These are phyloP conservation scores for Cyberlindnera samutprakarnensis DNA, from an alignment of 805 yeast genomes.

Conservation along the genomic window DNA sequence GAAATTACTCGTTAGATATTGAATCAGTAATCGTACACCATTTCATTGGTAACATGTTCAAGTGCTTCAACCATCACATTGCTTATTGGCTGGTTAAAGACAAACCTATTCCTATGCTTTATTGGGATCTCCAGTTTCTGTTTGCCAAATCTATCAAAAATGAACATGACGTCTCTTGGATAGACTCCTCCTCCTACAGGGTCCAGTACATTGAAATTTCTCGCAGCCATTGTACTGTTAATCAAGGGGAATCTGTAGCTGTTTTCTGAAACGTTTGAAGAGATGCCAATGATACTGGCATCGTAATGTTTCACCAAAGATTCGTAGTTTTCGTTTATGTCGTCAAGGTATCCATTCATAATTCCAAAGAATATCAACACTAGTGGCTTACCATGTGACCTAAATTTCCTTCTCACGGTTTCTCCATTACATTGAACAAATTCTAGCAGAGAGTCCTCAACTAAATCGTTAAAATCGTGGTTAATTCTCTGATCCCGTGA, in stretches of 20 bases:
- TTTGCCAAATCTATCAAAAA: conserved; percentile 16
- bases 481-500: too few species aligned
- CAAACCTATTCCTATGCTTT: conserved; percentile 5
- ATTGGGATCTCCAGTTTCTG: conserved; percentile 12
- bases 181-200: conserved; percentile 24
- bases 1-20: too few species aligned
- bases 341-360: conserved; percentile 9
- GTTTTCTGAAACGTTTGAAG: conserved; percentile 11
- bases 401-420: conserved; percentile 1
- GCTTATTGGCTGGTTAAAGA: conserved; percentile 7
- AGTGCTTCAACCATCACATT: conserved; percentile 15
- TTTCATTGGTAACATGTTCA: conserved; percentile 10
- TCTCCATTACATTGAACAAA: conserved; percentile 4
- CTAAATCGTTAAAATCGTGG: conserved; percentile 8
- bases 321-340: conserved; percentile 3
- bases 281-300: conserved; percentile 15
- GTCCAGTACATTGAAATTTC: conserved; percentile 16
- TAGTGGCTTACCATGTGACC: conserved; percentile 5
- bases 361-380: conserved; percentile 21
- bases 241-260: conserved; percentile 14
- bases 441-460: conserved; percentile 10
- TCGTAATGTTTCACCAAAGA: conserved; percentile 3
- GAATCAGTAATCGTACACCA: too few species aligned
- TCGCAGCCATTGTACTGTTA: conserved; percentile 10
- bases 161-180: conserved; percentile 18